Percentiles rank a stretch among this genome's conserved stretches.
phyloP scores from a whole-genome alignment of 2,329 filamentous ascomycete genomes.

The Aurifilum marmelostoma region DNA sequence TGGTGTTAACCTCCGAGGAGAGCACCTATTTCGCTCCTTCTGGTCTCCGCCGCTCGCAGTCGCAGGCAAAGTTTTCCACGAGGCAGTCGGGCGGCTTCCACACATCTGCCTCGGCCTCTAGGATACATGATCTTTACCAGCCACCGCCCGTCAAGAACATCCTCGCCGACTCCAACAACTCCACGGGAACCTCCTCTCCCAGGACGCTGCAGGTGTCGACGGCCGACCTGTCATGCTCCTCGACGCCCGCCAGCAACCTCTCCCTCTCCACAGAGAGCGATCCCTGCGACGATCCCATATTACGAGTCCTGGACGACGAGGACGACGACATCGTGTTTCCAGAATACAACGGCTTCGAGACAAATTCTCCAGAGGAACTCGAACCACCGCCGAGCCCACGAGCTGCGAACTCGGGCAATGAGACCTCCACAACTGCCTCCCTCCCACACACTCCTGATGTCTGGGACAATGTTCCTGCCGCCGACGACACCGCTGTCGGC shows the following conservation, averaged over 20 bases:
- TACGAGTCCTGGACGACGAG: constrained; percentile 47
- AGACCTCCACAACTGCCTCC: constrained; percentile 54
- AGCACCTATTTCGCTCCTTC: constrained; percentile 58
- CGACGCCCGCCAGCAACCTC: constrained; percentile 66
- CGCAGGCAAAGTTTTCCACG: constrained; percentile 59
- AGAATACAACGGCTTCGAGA: constrained; percentile 23
- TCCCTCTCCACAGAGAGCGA: constrained; percentile 55
- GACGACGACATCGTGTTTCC: constrained; percentile 42
- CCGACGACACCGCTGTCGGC: constrained; percentile 79
- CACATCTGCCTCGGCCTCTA: constrained; percentile 50
- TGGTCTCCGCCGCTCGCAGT: constrained; percentile 61
- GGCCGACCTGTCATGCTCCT: constrained; percentile 61
- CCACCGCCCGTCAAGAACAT: constrained; percentile 44
- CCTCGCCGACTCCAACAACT: constrained; percentile 52
- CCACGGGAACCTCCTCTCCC: constrained; percentile 61
- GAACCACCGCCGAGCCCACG: constrained; percentile 56
- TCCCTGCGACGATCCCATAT: constrained; percentile 52
- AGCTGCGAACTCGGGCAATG: constrained; percentile 55
- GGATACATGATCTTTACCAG: constrained; percentile 52
- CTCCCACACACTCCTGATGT: constrained; percentile 61
- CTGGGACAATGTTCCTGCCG: constrained; percentile 53
- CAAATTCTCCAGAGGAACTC: constrained; percentile 48
- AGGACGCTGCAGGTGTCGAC: constrained; percentile 55
- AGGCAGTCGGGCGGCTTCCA: constrained; percentile 45
- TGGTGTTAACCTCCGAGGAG: constrained; percentile 61